Conservation (phyloP, 345 rosid genomes). For the Populus simonii region DNA sequence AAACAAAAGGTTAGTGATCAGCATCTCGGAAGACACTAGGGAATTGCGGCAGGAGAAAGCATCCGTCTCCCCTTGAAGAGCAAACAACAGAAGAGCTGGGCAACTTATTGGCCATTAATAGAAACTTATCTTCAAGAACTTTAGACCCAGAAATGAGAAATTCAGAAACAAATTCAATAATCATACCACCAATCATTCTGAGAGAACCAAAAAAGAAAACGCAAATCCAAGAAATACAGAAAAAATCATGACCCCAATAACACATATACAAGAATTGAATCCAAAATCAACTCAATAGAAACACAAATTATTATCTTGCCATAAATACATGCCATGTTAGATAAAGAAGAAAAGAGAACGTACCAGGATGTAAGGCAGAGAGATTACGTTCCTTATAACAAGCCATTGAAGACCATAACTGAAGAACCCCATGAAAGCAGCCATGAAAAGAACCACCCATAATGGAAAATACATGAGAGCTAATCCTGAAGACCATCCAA, state of each 20-base stretch:
- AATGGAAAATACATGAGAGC: constrained; percentile 75
- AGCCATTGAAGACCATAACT: constrained; percentile 92
- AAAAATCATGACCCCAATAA: neutral
- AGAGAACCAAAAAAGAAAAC: neutral
- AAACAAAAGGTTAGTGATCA: neutral
- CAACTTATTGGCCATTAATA: neutral
- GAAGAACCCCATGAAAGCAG: constrained; percentile 79
- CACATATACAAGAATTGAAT: neutral
- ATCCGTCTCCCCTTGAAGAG: neutral
- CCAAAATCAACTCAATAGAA: neutral
- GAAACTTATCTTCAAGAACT: neutral
- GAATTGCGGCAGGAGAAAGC: neutral
- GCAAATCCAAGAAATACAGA: neutral
- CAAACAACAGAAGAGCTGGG: neutral
- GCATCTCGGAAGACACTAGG: neutral
- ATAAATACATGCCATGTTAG: neutral
- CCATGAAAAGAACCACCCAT: constrained; percentile 68
- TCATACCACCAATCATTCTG: neutral
- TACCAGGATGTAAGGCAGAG: constrained; percentile 83
- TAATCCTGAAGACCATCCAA: constrained; percentile 94
- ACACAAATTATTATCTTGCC: neutral
- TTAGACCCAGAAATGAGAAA: neutral
- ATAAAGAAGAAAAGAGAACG: neutral
- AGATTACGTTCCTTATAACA: constrained; percentile 51
- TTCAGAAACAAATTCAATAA: neutral